Base-by-base conservation (phyloP, 2,329 filamentous ascomycete species). In the Exophiala aquamarina region DNA sequence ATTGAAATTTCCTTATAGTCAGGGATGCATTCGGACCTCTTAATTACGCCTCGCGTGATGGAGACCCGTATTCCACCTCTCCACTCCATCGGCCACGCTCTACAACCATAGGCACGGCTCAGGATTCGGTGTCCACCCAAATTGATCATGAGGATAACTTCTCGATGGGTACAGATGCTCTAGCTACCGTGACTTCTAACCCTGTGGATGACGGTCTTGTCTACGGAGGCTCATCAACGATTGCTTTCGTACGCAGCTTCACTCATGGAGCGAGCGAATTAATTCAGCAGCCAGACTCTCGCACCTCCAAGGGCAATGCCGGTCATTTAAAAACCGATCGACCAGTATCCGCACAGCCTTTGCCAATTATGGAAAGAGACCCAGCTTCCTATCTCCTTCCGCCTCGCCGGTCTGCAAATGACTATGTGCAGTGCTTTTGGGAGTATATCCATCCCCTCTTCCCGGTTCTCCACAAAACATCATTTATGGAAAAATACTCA, bases 401-500 rank as follows among this genome's bases (percentile, higher is more conserved):
- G 2, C 65, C 71, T 0, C 66, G 72, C 1, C 66, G 68, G 23
- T 70, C 68, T 18, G 73, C 74, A 0, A 72, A 77, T 41, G 63
- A 66, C 31, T 61, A 76, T 3, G 67, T 73, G 60, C 62, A 67
- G 1, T 62, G 71, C 0, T 77, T 75, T 47, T 77, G 72, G 73
- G 61, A 64, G 18, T 70, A 68, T 43, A 60, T 72, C 23, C 70
- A 75, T 29, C 70, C 73, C 0, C 49, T 76, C 0, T 76, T 76
- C 33, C 72, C 74, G 0, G 69, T 76, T 31, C 56, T 77, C 1
- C 68, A 76, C 20, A 59, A 63, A 8, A 44, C 59, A 2, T 56
- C 60, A 1, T 70, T 73, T 61, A 60, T 61, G 11, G 54, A 52
- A 0, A 68, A 43, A 61, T 69, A 35, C 69, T 29, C 70, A 73